Conservation (phyloP, 257 asterid genomes). For the Solanum pimpinellifolium region DNA sequence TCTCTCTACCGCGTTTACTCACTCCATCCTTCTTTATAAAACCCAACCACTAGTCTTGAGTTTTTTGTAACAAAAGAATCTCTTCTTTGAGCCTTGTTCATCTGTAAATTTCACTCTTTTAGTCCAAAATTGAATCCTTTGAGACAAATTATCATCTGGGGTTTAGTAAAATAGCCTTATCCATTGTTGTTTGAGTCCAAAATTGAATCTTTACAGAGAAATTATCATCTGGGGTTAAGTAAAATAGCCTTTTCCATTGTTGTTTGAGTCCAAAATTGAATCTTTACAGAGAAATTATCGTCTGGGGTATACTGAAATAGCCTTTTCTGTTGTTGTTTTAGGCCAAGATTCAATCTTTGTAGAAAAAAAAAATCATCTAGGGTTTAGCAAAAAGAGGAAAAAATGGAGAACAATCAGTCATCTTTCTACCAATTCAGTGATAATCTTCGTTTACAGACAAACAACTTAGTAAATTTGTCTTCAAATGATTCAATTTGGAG, state of each 20-base stretch:
- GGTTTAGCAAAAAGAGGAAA: not conserved
- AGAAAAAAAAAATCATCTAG: not conserved
- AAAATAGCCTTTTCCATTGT: not conserved
- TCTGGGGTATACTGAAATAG: not conserved
- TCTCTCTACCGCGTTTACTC: slow-evolving; percentile 4
- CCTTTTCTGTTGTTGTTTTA: no score
- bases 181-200: not conserved
- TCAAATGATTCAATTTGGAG: slow-evolving; percentile 94
- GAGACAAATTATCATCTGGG: not conserved
- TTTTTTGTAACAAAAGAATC: not conserved
- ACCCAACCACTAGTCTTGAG: not conserved
- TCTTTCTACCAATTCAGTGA: slow-evolving; percentile 94
- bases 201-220: not conserved
- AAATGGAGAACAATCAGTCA: slow-evolving; percentile 45
- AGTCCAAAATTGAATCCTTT: not conserved
- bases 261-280: not conserved
- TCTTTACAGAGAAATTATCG: not conserved
- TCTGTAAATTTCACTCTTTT: not conserved
- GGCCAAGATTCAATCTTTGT: no score
- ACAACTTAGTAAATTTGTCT: slow-evolving; percentile 47
- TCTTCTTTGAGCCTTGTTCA: not conserved
- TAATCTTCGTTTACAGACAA: slow-evolving; percentile 61
- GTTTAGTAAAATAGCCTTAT: no score
- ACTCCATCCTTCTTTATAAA: not conserved
- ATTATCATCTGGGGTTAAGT: not conserved